Base-by-base conservation (phyloP, 2,329 filamentous ascomycete genomes). In the Ustilaginoidea virens region DNA sequence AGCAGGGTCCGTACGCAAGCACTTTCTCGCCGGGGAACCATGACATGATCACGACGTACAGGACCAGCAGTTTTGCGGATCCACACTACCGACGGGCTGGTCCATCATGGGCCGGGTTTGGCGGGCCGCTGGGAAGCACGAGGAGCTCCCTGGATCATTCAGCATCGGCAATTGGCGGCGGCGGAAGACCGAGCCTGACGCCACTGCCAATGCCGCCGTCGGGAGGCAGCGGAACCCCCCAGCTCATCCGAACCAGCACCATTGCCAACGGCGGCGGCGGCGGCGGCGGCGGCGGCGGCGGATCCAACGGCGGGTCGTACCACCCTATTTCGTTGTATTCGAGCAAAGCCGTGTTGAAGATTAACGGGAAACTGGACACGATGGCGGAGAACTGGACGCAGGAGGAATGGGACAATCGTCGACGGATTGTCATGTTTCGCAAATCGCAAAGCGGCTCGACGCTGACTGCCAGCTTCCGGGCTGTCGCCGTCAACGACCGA, bases 361-460 rank as follows among this genome's bases (percentile, higher is more conserved):
- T 96, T 34, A 70, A 79, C 30, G 86, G 86, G 13, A 81, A 94
- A 44, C 66, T 98, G 27, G 74, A 85, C 29, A 60, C 64, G 6
- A 94, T 96, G 87, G 74, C 74, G 0, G 69, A 79, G 36, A 69
- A 74, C 36, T 98, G 90, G 90, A 77, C 72, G 1, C 56, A 66
- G 17, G 83, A 92, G 37, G 90, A 98, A 51, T 75, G 73, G 56
- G 69, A 76, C 21, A 73, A 74, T 30, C 79, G 80, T 43, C 68
- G 90, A 26, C 72, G 90, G 20, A 75, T 98, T 21, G 86, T 98
- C 12, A 72, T 86, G 42, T 98, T 98, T 58, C 76, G 69, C 42
- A 77, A 90, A 43, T 72, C 70, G 35, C 87, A 96, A 53, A 66
- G 64, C 19, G 85, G 83, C 17, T 86, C 79, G 47, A 82, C 79